Base-by-base conservation (phyloP, 805 yeast genomes). In the Grigorovia yakushimaensis region DNA sequence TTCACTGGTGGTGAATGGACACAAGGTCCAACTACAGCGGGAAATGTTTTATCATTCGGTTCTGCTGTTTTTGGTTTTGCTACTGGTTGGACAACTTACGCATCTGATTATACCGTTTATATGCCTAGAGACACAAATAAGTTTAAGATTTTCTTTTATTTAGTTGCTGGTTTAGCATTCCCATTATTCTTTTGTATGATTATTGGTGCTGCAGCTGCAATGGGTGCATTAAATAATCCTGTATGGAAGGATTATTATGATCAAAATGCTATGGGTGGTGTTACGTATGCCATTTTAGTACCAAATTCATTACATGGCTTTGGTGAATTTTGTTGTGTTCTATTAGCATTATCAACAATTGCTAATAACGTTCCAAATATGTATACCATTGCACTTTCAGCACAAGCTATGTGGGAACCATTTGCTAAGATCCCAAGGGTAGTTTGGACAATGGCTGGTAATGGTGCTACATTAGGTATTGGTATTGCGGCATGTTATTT, bases 21-120 rank as follows among this genome's bases (percentile, higher is more conserved):
- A 21, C 60, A 74, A 38, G 95, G 96, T 49, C 61, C 70, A 21
- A 71, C 77, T 33, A 82, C 82, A 50, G 94, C 93, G 38, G 96
- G 86, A 50, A 60, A 66, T 59, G 88, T 86, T 20, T 70, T 88
- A 49, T 78, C 89, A 22, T 87, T 83, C 55, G 95, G 96, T 62
- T 81, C 88, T 65, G 69, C 93, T 40, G 64, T 84, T 52, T 88
- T 78, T 59, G 96, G 96, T 52, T 88, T 82, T 61, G 94, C 95
- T 44, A 78, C 95, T 46, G 96, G 96, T 53, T 88, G 96, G 96
- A 79, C 94, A 49, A 81, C 96, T n/a, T 87, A 81, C 58, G 93
- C 96, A 24, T 81, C 95, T 45, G 97, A 88, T 69, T 89, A 88
- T 70, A 86, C 95, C 42, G 88, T 83, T 40, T 88, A 87, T 71